Percentiles rank a stretch among this genome's conserved stretches.
phyloP scores from a whole-genome alignment of 345 rosid genomes.

The Salix caprea region DNA sequence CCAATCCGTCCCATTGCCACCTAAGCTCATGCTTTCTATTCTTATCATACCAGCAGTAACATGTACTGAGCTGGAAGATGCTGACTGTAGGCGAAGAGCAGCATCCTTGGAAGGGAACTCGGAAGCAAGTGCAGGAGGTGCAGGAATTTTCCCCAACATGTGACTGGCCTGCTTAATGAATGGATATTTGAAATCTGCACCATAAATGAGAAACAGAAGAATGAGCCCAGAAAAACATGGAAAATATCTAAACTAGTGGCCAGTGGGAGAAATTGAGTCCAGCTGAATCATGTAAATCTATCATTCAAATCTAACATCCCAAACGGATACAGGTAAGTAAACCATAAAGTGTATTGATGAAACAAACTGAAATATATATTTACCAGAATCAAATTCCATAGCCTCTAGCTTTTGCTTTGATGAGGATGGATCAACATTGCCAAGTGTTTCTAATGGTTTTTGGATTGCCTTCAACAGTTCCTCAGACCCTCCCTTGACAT shows the following conservation, averaged over 20 bases:
- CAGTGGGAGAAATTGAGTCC: neutral
- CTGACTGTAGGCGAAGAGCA: constrained; percentile 41
- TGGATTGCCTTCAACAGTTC: constrained; percentile 31
- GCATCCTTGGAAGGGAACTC: constrained; percentile 68
- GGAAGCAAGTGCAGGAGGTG: constrained; percentile 67
- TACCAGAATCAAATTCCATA: constrained; percentile 53
- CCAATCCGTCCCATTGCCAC: constrained; percentile 47
- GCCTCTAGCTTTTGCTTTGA: constrained; percentile 49
- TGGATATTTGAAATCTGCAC: constrained; percentile 58
- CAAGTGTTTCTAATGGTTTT: constrained; percentile 26
- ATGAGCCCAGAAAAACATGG: constrained; percentile 1
- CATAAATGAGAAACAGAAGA: constrained; percentile 5
- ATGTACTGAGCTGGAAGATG: constrained; percentile 67
- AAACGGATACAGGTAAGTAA: neutral
- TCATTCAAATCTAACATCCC: neutral
- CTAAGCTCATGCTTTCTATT: constrained; percentile 41
- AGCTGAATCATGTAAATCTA: neutral
- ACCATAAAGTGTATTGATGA: neutral
- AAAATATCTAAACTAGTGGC: neutral
- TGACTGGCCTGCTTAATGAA: constrained; percentile 68
- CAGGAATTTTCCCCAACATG: constrained; percentile 64
- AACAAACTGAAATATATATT: neutral
- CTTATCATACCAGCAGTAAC: constrained; percentile 78
- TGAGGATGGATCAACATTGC: constrained; percentile 44
- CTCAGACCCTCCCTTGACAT: constrained; percentile 37